These are phyloP conservation scores for Trichomonascaceae sp. DNA, from an alignment of 1,139 yeast genomes.

Conservation along the genomic window DNA sequence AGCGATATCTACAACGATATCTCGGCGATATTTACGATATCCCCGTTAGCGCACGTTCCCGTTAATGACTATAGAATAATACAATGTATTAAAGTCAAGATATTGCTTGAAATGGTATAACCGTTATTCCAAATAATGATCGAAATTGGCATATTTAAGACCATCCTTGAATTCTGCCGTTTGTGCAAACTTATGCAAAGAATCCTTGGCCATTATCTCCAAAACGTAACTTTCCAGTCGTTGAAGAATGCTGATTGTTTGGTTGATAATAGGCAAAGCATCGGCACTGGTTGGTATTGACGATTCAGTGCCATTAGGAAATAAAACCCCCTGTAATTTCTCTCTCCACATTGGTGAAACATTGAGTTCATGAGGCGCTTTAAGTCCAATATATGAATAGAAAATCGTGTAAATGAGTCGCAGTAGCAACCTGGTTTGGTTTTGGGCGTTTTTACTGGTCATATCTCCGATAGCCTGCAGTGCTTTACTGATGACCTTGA, in stretches of 20 bases:
- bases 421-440: constrained; percentile 9
- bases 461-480: constrained; percentile 15
- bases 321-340: constrained; percentile 35
- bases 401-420: constrained; percentile 58
- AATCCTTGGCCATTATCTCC: constrained; percentile 64
- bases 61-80: background rate
- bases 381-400: constrained; percentile 59
- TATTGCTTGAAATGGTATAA: background rate
- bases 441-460: constrained; percentile 31
- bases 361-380: constrained; percentile 68
- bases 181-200: constrained; percentile 61
- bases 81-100: background rate
- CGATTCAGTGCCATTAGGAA: background rate
- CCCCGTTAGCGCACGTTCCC: too few relatives aligned
- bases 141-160: constrained; percentile 3
- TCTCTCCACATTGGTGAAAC: constrained; percentile 55
- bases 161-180: constrained; percentile 33
- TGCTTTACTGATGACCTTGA: constrained; percentile 35
- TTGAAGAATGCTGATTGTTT: constrained; percentile 37
- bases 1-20: too few relatives aligned
- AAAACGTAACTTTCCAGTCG: constrained; percentile 45
- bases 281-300: constrained; percentile 2
- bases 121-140: background rate
- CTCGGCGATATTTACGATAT: too few relatives aligned
- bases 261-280: background rate